Percentiles rank a stretch among this genome's conserved stretches.
Conservation (phyloP, 805 yeast genomes). For the Kodamaea sagamina region DNA sequence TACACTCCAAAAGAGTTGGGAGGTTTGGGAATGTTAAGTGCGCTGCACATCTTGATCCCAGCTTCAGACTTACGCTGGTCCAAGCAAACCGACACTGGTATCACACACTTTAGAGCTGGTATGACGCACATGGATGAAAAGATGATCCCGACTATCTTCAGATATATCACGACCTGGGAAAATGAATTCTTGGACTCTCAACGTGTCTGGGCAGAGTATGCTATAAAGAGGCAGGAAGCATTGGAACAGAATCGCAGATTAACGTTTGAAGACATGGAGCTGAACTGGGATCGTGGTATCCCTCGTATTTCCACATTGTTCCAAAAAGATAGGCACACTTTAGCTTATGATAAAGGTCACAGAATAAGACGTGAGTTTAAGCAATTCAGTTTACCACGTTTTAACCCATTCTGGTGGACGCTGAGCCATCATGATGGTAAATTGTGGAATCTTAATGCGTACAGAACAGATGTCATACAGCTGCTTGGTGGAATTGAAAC, state of each 20-base stretch:
- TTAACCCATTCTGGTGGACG: conserved; percentile 97
- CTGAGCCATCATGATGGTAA: conserved; percentile 91
- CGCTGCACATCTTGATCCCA: conserved; percentile 93
- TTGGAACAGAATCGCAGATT: conserved; percentile 79
- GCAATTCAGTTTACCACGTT: conserved; percentile 67
- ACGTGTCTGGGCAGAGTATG: conserved; percentile 97
- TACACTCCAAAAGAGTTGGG: conserved; percentile 97
- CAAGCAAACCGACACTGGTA: conserved; percentile 89
- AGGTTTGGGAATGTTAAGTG: conserved; percentile 96
- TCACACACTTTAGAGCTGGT: conserved; percentile 92
- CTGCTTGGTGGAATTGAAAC: conserved; percentile 98
- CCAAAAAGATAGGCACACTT: conserved; percentile 91
- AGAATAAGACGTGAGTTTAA: conserved; percentile 78
- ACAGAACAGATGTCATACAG: conserved; percentile 93
- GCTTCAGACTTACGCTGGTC: conserved; percentile 92
- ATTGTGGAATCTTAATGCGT: conserved; percentile 89
- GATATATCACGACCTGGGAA: conserved; percentile 96
- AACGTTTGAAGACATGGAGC: conserved; percentile 91
- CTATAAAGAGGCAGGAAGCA: conserved; percentile 86
- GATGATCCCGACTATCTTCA: conserved; percentile 87
- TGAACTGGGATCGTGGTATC: conserved; percentile 93
- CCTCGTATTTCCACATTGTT: conserved; percentile 94
- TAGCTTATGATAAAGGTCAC: conserved; percentile 94
- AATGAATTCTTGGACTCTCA: conserved; percentile 92
- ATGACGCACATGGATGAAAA: conserved; percentile 81